phyloP scores from a whole-genome alignment of 2,329 filamentous ascomycete species.

The Epichloe gansuensis region DNA sequence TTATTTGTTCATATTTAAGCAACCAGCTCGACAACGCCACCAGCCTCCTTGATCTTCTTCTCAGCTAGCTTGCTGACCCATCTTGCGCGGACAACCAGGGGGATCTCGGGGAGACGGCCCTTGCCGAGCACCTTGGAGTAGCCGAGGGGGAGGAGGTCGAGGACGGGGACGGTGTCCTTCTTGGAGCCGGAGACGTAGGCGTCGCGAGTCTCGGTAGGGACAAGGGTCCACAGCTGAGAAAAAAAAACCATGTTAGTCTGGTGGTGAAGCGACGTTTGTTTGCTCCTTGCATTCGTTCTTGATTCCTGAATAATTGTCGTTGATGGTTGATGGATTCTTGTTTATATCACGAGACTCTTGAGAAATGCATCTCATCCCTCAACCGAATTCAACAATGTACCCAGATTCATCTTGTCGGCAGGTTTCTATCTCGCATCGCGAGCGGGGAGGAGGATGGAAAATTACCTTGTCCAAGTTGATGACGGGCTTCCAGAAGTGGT shows the following conservation, averaged over 20 bases:
- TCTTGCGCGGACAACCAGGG: constrained; percentile 85
- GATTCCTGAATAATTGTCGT: no score
- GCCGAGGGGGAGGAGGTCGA: constrained; percentile 89
- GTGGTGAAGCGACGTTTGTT: neutral
- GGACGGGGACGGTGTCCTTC: constrained; percentile 87
- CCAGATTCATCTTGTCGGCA: neutral
- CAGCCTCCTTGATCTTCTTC: constrained; percentile 97
- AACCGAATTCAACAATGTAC: neutral
- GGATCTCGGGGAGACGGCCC: constrained; percentile 86
- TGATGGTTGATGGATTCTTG: no score
- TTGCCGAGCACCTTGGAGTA: constrained; percentile 99
- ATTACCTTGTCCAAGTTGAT: constrained; percentile 97
- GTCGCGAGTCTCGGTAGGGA: constrained; percentile 85
- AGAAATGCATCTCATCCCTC: neutral
- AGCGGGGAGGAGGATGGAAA: constrained; percentile 8
- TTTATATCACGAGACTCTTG: no score
- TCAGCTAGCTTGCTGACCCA: constrained; percentile 95
- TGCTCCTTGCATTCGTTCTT: neutral
- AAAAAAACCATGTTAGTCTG: constrained; percentile 15
- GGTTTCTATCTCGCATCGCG: neutral
- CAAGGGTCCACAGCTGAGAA: constrained; percentile 78
- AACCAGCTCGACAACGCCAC: constrained; percentile 90
- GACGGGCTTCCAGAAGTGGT: constrained; percentile 96
- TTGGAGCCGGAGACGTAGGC: constrained; percentile 72
- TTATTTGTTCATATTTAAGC: constrained; percentile 40